Base-by-base conservation (phyloP, 371 early-diverging fungal species). In the Mucor sp. region DNA sequence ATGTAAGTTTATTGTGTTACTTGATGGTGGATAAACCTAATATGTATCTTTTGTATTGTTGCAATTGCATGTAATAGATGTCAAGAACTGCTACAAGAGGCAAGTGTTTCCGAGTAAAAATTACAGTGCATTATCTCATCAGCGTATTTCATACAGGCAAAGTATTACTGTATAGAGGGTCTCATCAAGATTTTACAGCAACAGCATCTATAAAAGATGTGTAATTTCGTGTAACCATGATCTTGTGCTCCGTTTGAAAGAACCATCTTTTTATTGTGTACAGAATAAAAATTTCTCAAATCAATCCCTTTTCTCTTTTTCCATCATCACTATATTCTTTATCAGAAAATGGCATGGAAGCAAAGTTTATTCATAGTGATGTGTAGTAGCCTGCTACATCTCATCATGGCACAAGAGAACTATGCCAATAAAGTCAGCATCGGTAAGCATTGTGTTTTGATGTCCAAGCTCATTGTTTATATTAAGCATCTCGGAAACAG, bases 11-110 rank as follows among this genome's bases (percentile, higher is more conserved):
- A 66, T 47, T 15, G 11, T 15, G 28, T 47, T 59, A 44, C 27
- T 47, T 50, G 6, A 65, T 37, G 25, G 55, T n/a, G 57, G 7
- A 47, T 32, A 14, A 17, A 19, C 21, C 14, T 50, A 63, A 33
- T 27, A n/a, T n/a, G n/a, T n/a, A 6, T 53, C 25, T 50, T 11
- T 48, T 50, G 1, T 37, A 37, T 33, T 21, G 15, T 35, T 8
- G 17, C 37, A 33, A 32, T 27, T 62, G 27, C 15, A 32, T 21
- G 17, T 41, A 28, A 58, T 53, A 68, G 65, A 35, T 50, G 78
- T 14, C 75, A 80, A 23, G 78, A 80, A 66, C 48, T 80, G 21
- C 60, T 80, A n/a, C 80, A 80, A 72, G 80, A 80, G 44, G 78
- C 70, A 74, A 57, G 57, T 21, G 14, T 12, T 21, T 17, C 23